A percentile compares a stretch with the other conserved stretches of the same genome.
phyloP scores from a whole-genome alignment of 352 stramenopile species.

The Phytophthora ohioensis region DNA sequence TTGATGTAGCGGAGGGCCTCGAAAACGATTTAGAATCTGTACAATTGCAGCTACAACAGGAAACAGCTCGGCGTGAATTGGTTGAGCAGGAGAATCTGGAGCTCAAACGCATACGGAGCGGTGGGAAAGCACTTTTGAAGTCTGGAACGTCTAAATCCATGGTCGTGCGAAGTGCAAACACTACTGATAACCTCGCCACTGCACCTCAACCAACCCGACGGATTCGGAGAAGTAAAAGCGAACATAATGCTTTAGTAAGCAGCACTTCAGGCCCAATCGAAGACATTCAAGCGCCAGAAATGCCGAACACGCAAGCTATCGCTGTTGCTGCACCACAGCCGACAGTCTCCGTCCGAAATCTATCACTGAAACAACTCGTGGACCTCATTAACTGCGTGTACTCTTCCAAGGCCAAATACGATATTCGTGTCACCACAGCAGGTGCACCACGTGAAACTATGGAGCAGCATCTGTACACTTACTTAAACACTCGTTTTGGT shows the following conservation, averaged over 20 bases:
- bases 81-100: constrained; percentile 57
- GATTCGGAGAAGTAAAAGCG: constrained; percentile 36
- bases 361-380: constrained; percentile 84
- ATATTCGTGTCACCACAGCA: constrained; percentile 50
- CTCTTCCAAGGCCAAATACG: constrained; percentile 75
- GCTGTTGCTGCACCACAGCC: constrained; percentile 3
- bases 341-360: constrained; percentile 38
- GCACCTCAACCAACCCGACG: constrained; percentile 13
- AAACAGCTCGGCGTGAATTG: constrained; percentile 56
- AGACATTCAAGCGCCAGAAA: constrained; percentile 19
- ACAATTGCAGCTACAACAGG: constrained; percentile 51
- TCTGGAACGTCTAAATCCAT: constrained; percentile 1
- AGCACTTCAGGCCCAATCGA: constrained; percentile 1
- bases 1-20: constrained; percentile 71
- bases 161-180: background rate
- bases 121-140: constrained; percentile 14
- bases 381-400: constrained; percentile 81
- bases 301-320: background rate
- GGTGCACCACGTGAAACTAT: constrained; percentile 79
- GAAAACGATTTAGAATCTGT: constrained; percentile 66
- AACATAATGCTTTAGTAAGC: constrained; percentile 1
- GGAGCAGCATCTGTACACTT: constrained; percentile 92
- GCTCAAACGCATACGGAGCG: constrained; percentile 38
- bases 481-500: constrained; percentile 89
- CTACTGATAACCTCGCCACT: constrained; percentile 7